Conservation (phyloP, 2,329 filamentous ascomycete species). For the Aspergillus sp. region DNA sequence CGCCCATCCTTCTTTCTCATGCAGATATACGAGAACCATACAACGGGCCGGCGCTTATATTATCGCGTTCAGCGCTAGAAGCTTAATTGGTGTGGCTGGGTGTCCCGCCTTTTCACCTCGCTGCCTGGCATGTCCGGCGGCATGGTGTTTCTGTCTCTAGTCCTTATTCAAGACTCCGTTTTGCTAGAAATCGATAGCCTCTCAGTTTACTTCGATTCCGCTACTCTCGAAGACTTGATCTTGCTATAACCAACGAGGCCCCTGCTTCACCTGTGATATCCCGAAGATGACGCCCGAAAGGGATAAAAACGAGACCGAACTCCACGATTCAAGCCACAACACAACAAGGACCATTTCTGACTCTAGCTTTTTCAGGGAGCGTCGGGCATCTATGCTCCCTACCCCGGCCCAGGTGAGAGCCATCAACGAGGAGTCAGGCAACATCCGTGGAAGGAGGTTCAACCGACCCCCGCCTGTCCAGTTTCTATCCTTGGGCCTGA, state of each 20-base stretch:
- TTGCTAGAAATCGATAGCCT: neutral
- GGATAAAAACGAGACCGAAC: neutral
- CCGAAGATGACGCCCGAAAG: neutral
- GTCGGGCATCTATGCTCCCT: neutral
- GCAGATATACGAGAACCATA: no score
- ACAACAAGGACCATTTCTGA: neutral
- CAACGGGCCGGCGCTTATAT: no score
- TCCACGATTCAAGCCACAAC: neutral
- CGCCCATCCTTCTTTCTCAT: no score
- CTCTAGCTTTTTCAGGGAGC: neutral
- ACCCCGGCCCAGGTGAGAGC: neutral
- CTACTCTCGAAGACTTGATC: no score
- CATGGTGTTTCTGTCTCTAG: neutral
- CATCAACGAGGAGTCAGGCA: neutral
- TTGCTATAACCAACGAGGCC: no score
- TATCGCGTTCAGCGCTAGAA: neutral
- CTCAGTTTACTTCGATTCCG: neutral
- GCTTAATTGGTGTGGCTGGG: neutral
- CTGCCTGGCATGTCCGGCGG: neutral
- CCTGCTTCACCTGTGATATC: neutral
- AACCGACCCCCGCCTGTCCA: slow-evolving; percentile 31
- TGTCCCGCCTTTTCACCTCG: neutral
- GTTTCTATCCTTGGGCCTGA: slow-evolving; percentile 32
- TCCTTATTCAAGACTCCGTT: neutral
- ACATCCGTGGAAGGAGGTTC: slow-evolving; percentile 14